These are phyloP conservation scores for Zasmidium angulare DNA, from an alignment of 2,329 filamentous ascomycete genomes.

Conservation along the genomic window DNA sequence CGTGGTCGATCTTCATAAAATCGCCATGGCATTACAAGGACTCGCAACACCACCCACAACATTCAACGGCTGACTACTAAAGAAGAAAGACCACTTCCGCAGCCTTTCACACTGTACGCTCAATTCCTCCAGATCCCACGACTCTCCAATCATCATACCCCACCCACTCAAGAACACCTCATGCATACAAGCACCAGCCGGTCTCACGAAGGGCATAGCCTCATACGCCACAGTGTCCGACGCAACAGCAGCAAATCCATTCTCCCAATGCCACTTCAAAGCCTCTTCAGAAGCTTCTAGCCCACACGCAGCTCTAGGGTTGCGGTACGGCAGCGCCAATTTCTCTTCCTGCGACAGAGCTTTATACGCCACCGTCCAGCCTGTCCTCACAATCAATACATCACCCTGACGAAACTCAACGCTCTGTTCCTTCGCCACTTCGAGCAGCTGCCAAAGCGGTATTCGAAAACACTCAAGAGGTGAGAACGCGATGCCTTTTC, in stretches of 20 bases:
- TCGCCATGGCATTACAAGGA: conserved; percentile 39
- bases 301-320: conserved; percentile 3
- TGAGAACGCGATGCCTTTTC: conserved; percentile 5
- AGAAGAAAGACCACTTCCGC: conserved; percentile 49
- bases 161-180: conserved; percentile 50
- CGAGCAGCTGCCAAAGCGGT: conserved; percentile 14
- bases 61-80: conserved; percentile 49
- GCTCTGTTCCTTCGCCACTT: conserved; percentile 47
- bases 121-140: conserved; percentile 50
- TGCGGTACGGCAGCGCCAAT: conserved; percentile 1
- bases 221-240: conserved; percentile 23
- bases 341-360: conserved; percentile 2
- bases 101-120: conserved; percentile 40
- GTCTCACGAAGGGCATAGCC: conserved; percentile 36
- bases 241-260: conserved; percentile 14
- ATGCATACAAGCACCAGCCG: conserved; percentile 37
- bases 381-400: conserved; percentile 52
- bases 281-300: conserved; percentile 5
- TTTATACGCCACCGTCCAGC: conserved; percentile 43
- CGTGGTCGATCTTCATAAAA: conserved; percentile 26
- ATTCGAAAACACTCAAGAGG: conserved; percentile 6
- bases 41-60: conserved; percentile 40
- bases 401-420: conserved; percentile 57
- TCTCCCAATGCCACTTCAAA: conserved; percentile 15
- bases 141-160: conserved; percentile 53